These are phyloP conservation scores for Prunus davidiana DNA, from an alignment of 306 rosid genomes.

Conservation along the genomic window DNA sequence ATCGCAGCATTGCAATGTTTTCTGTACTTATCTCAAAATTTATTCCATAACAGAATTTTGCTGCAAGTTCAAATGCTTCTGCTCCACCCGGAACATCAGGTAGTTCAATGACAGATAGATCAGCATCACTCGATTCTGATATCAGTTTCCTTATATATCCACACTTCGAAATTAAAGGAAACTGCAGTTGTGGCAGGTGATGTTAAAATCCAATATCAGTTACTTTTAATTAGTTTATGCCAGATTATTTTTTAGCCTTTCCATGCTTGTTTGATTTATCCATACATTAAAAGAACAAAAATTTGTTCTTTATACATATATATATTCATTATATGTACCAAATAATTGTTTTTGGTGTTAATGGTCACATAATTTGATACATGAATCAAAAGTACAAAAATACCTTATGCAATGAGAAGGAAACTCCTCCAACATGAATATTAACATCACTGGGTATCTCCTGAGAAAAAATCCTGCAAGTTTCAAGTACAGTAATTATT, in stretches of 20 bases:
- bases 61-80: conserved; percentile 92
- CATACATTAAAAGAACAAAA: neutral
- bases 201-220: conserved; percentile 1
- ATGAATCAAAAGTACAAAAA: conserved; percentile 14
- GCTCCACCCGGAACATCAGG: conserved; percentile 79
- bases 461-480: conserved; percentile 87
- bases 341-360: neutral
- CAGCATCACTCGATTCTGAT: conserved; percentile 69
- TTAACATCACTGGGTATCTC: conserved; percentile 94
- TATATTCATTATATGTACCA: neutral
- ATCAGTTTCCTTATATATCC: conserved; percentile 73
- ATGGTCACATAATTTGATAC: conserved; percentile 1
- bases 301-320: neutral
- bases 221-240: neutral
- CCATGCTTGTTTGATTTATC: neutral
- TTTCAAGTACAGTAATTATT: conserved; percentile 16
- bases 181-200: conserved; percentile 44
- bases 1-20: conserved; percentile 76
- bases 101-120: conserved; percentile 55
- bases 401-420: conserved; percentile 93
- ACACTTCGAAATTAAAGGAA: conserved; percentile 84
- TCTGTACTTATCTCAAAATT: conserved; percentile 77
- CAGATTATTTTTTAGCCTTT: neutral
- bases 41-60: conserved; percentile 94
- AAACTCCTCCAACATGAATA: conserved; percentile 66